These are phyloP conservation scores for Viridothelium virens DNA, from an alignment of 495 filamentous ascomycete species.

Conservation along the genomic window DNA sequence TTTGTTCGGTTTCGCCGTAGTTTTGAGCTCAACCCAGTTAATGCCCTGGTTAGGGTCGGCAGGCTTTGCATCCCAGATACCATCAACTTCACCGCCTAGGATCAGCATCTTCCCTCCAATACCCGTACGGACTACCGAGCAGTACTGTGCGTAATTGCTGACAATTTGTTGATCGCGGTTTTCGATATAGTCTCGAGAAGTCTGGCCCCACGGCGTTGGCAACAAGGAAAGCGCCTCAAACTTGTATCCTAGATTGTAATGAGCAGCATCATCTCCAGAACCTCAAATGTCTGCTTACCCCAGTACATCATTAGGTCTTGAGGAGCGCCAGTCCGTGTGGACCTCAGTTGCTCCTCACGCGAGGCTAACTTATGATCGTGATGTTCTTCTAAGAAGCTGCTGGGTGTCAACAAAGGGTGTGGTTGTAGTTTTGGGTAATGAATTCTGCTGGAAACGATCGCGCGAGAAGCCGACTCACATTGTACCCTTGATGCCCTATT, in stretches of 20 bases:
- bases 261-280: not conserved
- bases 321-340: conserved; percentile 48
- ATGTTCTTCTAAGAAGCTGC: conserved; percentile 90
- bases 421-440: not conserved
- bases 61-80: conserved; percentile 80
- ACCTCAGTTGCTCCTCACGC: conserved; percentile 40
- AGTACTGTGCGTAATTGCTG: conserved; percentile 86
- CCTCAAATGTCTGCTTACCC: conserved; percentile 37
- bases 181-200: conserved; percentile 68
- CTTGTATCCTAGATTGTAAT: conserved; percentile 68
- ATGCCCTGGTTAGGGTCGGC: conserved; percentile 54
- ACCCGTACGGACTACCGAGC: conserved; percentile 80
- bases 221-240: conserved; percentile 83
- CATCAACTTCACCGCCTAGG: conserved; percentile 93
- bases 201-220: conserved; percentile 60
- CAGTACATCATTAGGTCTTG: conserved; percentile 62
- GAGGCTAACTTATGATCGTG: conserved; percentile 56
- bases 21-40: conserved; percentile 95
- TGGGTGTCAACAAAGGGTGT: conserved; percentile 17
- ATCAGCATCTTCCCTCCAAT: conserved; percentile 65
- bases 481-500: not conserved
- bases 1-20: conserved; percentile 55
- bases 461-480: not conserved
- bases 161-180: conserved; percentile 59
- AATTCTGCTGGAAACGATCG: not conserved